Conservation (phyloP, 106 monocot species). For the Dactylorhiza incarnata region DNA sequence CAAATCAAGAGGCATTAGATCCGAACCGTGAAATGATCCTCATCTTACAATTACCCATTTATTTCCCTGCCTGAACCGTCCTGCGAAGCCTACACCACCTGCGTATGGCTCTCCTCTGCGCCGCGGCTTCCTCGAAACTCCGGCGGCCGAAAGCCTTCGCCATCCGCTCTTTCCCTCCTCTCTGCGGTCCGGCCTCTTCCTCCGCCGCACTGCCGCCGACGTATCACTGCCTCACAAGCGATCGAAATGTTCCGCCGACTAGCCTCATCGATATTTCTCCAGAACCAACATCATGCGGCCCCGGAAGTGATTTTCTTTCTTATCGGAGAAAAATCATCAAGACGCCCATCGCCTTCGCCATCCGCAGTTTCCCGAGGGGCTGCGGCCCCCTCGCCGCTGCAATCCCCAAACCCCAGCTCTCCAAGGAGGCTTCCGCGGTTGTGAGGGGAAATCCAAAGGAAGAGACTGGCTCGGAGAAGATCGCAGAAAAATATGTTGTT, state of each 20-base stretch:
- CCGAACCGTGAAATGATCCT: too few species aligned
- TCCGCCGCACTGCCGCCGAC: too few species aligned
- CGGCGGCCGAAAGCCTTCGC: conserved; percentile 5
- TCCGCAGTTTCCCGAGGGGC: conserved; percentile 6
- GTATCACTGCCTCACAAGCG: too few species aligned
- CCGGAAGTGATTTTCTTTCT: background rate
- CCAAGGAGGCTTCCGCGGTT: background rate
- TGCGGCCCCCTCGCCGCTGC: background rate
- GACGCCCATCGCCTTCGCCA: background rate
- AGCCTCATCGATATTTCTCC: background rate
- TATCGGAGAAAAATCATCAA: background rate
- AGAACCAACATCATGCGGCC: background rate
- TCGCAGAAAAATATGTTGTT: too few species aligned
- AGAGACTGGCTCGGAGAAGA: background rate
- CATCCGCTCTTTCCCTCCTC: background rate
- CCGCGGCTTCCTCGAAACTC: background rate
- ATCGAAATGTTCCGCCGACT: background rate
- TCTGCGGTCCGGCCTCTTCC: background rate
- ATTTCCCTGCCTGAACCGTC: too few species aligned
- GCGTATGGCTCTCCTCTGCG: background rate
- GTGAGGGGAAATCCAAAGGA: background rate
- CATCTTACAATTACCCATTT: too few species aligned
- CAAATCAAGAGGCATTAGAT: too few species aligned
- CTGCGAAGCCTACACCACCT: too few species aligned
- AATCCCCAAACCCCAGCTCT: conserved; percentile 1